phyloP scores from a whole-genome alignment of 2,329 filamentous ascomycete species.

The Aspergillus ustus region DNA sequence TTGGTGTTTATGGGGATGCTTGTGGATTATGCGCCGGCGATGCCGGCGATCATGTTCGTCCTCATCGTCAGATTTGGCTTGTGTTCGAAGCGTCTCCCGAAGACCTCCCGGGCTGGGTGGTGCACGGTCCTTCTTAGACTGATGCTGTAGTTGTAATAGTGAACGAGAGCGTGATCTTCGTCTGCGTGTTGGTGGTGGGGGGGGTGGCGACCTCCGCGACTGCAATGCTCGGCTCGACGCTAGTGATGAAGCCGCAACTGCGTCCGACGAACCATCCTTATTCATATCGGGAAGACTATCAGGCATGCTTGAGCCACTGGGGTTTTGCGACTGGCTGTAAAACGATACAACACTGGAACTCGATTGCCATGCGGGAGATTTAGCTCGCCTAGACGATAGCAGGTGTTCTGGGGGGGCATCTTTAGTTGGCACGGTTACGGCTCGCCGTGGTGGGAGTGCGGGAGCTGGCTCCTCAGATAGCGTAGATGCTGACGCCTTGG shows the following conservation, averaged over 20 bases:
- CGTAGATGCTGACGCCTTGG: slow-evolving; percentile 19
- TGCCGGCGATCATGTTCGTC: slow-evolving; percentile 28
- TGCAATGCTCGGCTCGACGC: slow-evolving; percentile 49
- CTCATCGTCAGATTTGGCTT: slow-evolving; percentile 42
- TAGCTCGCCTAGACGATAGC: slow-evolving; percentile 13
- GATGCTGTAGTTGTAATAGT: slow-evolving; percentile 39
- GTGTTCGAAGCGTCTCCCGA: slow-evolving; percentile 49
- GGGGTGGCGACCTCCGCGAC: slow-evolving; percentile 41
- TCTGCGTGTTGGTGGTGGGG: slow-evolving; percentile 45
- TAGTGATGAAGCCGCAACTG: slow-evolving; percentile 53
- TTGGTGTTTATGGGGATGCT: slow-evolving; percentile 54
- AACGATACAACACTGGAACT: slow-evolving; percentile 34
- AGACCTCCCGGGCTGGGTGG: slow-evolving; percentile 45
- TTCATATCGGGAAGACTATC: slow-evolving; percentile 32
- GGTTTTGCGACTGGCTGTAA: slow-evolving; percentile 30
- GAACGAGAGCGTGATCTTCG: slow-evolving; percentile 42
- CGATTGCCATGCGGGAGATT: slow-evolving; percentile 24
- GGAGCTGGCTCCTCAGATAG: slow-evolving; percentile 28
- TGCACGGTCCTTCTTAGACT: slow-evolving; percentile 33
- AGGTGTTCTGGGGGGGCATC: slow-evolving; percentile 13
- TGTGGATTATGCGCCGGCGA: slow-evolving; percentile 41
- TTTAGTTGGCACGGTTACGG: slow-evolving; percentile 5
- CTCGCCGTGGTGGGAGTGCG: slow-evolving; percentile 32
- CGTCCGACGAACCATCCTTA: slow-evolving; percentile 49
- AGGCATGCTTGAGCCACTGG: slow-evolving; percentile 29